A percentile compares a stretch with the other conserved stretches of the same genome.
Conservation (phyloP, 805 yeast genomes). For the Suhomyces pyralidae region DNA sequence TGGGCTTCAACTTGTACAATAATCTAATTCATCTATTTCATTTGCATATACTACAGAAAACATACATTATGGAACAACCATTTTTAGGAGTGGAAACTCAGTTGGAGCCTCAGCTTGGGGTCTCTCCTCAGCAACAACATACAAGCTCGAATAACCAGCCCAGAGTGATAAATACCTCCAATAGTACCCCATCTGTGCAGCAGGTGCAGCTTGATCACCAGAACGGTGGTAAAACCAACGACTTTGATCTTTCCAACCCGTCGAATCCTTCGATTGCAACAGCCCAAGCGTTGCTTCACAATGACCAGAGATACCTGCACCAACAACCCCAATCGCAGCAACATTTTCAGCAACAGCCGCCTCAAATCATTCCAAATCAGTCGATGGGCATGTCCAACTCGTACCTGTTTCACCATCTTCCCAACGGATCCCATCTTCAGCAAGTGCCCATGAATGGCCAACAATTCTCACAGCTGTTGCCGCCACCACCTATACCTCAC, state of each 20-base stretch:
- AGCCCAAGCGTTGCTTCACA: slow-evolving; percentile 12
- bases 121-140: slow-evolving; percentile 7
- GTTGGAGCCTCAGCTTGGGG: slow-evolving; percentile 9
- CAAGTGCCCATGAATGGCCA: slow-evolving; percentile 11
- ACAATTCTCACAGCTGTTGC: slow-evolving; percentile 6
- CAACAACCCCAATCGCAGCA: slow-evolving; percentile 10
- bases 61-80: slow-evolving; percentile 13
- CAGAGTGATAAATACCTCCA: background rate
- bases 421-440: slow-evolving; percentile 16
- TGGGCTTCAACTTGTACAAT: background rate
- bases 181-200: slow-evolving; percentile 1
- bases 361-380: slow-evolving; percentile 19
- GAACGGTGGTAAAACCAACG: background rate
- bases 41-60: background rate
- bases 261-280: slow-evolving; percentile 8
- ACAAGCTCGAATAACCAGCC: slow-evolving; percentile 5
- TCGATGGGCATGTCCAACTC: slow-evolving; percentile 6
- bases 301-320: slow-evolving; percentile 8
- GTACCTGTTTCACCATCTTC: slow-evolving; percentile 10
- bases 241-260: slow-evolving; percentile 8
- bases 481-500: slow-evolving; percentile 7
- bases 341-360: slow-evolving; percentile 9
- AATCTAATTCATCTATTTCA: background rate
- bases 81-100: slow-evolving; percentile 12
- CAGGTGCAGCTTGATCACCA: slow-evolving; percentile 1